A percentile compares a stretch with the other conserved stretches of the same genome.
Conservation (phyloP, 805 yeast species). For the Lipomyces orientalis region DNA sequence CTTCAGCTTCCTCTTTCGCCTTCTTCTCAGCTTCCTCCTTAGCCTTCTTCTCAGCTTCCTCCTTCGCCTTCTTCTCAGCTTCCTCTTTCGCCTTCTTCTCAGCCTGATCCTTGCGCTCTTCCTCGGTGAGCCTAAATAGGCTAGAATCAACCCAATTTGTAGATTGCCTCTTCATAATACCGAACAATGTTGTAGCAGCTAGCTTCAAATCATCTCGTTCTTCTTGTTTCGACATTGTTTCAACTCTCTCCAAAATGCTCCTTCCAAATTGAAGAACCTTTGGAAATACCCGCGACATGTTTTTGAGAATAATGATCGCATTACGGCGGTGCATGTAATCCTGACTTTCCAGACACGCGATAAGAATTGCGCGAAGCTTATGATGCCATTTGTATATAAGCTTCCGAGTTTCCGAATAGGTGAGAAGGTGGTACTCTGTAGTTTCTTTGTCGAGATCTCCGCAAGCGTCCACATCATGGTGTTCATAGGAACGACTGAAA, state of each 20-base stretch:
- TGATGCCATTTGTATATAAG: constrained; percentile 63
- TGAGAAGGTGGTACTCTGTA: constrained; percentile 31
- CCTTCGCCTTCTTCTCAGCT: constrained; percentile 4
- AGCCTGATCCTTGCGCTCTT: constrained; percentile 9
- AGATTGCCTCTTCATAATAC: constrained; percentile 40
- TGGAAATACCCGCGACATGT: constrained; percentile 68
- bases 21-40: constrained; percentile 1
- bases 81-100: constrained; percentile 16
- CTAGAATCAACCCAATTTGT: constrained; percentile 39
- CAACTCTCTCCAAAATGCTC: constrained; percentile 54
- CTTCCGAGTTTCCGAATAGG: constrained; percentile 49
- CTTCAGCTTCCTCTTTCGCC: neutral
- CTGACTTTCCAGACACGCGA: constrained; percentile 52
- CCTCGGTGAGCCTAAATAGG: constrained; percentile 18
- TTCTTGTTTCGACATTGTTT: constrained; percentile 58
- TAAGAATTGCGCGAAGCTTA: constrained; percentile 53
- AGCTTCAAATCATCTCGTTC: constrained; percentile 78
- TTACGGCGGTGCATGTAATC: constrained; percentile 83
- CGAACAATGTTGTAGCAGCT: constrained; percentile 57
- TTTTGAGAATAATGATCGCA: constrained; percentile 76
- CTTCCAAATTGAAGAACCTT: constrained; percentile 70
- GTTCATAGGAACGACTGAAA: constrained; percentile 25
- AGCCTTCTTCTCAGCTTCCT: neutral
- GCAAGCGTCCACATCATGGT: constrained; percentile 7
- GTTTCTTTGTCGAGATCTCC: constrained; percentile 33